Evolutionary conservation across 2,329 filamentous ascomycete genomes (phyloP).

Genomic region (Aspergillus clavatus): DNA sequence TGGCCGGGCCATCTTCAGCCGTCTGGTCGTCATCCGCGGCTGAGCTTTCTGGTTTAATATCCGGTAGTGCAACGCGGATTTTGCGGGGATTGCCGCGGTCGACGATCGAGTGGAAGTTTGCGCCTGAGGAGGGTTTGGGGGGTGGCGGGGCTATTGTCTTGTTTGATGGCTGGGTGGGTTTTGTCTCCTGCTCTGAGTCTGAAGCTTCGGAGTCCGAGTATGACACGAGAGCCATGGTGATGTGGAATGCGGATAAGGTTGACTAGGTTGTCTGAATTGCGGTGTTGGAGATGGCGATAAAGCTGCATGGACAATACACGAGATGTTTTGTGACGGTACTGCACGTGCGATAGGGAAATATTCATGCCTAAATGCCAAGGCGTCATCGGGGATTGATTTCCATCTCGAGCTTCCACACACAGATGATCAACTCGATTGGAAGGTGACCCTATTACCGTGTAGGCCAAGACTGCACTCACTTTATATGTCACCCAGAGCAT

Average conservation of each 20-base stretch:
- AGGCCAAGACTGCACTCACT: too few relatives aligned
- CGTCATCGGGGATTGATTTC: neutral
- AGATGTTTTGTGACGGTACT: neutral
- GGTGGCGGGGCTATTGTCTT: constrained; percentile 25
- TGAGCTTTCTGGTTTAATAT: constrained; percentile 40
- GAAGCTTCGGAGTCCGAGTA: constrained; percentile 76
- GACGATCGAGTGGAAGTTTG: constrained; percentile 69
- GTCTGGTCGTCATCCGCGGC: constrained; percentile 28
- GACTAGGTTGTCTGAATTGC: too few relatives aligned
- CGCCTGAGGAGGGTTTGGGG: constrained; percentile 24
- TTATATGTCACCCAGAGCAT: too few relatives aligned
- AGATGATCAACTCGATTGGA: too few relatives aligned
- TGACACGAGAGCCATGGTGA: constrained; percentile 69
- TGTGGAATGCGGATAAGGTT: neutral
- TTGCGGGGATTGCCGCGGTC: constrained; percentile 76
- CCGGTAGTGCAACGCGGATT: constrained; percentile 74
- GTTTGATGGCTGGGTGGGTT: constrained; percentile 20
- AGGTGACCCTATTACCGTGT: too few relatives aligned
- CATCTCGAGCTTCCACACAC: too few relatives aligned
- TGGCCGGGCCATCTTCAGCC: constrained; percentile 55
- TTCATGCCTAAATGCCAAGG: neutral
- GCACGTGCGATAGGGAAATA: neutral
- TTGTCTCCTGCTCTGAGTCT: constrained; percentile 51
- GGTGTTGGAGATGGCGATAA: neutral
- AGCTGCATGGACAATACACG: neutral